phyloP scores from a whole-genome alignment of 176 grass and related monocot genomes.

The Coix lacrymajobi region DNA sequence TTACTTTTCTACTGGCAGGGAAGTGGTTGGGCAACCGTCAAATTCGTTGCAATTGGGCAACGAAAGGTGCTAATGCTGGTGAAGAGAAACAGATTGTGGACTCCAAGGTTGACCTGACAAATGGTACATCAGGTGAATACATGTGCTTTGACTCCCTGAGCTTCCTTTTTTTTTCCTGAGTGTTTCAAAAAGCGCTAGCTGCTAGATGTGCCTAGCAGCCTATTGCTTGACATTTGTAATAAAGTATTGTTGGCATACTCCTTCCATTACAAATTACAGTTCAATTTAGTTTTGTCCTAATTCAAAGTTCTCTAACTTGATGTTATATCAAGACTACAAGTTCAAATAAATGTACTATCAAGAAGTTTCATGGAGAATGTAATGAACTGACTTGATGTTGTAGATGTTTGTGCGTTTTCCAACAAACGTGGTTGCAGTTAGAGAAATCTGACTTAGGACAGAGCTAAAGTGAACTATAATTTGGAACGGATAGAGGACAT shows the following conservation, averaged over 20 bases:
- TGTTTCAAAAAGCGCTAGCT: background rate
- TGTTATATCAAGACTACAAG: background rate
- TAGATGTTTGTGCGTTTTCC: background rate
- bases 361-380: background rate
- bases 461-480: background rate
- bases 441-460: background rate
- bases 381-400: background rate
- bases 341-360: background rate
- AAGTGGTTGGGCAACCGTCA: slow-evolving; percentile 91
- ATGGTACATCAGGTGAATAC: slow-evolving; percentile 60
- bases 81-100: slow-evolving; percentile 85
- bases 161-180: background rate
- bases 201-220: background rate
- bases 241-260: background rate
- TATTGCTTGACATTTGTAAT: background rate
- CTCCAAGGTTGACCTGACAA: slow-evolving; percentile 67
- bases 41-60: slow-evolving; percentile 98
- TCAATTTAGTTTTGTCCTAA: background rate
- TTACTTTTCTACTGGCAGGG: slow-evolving; percentile 43
- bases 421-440: background rate
- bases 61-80: slow-evolving; percentile 75
- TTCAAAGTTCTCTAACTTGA: background rate
- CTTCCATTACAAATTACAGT: background rate
- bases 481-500: background rate
- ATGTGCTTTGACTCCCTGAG: background rate